Conservation (phyloP, 345 rosid genomes). For the Atalantia buxifolia region DNA sequence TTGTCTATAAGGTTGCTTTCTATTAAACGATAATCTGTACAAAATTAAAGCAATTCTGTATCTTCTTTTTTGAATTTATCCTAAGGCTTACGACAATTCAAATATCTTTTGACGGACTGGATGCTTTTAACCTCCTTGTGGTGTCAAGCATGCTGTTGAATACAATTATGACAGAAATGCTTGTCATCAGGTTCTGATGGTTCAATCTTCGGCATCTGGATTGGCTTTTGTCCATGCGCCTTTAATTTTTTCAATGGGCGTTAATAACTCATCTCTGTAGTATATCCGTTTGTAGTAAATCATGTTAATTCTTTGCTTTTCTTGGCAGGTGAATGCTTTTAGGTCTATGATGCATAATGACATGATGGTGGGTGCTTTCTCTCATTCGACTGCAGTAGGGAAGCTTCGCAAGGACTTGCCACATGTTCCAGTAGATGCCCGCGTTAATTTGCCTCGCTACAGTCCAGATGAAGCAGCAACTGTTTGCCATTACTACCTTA, state of each 20-base stretch:
- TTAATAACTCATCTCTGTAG: not conserved
- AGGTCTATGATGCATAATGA: conserved; percentile 89
- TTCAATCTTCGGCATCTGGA: not conserved
- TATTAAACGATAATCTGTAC: not conserved
- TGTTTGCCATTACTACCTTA: conserved; percentile 86
- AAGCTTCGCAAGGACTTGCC: conserved; percentile 87
- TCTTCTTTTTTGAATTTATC: not conserved
- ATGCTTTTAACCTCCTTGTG: not conserved
- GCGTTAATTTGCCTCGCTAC: conserved; percentile 65
- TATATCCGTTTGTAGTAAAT: not conserved
- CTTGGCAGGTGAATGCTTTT: conserved; percentile 77
- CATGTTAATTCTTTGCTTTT: conserved; percentile 15
- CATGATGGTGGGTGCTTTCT: conserved; percentile 97
- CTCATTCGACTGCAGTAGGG: conserved; percentile 94
- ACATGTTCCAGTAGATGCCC: conserved; percentile 84
- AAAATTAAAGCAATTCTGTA: not conserved
- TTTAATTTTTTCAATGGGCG: not conserved
- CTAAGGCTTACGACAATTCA: not conserved
- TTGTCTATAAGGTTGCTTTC: not conserved
- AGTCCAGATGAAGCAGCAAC: conserved; percentile 76
- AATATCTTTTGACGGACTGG: not conserved
- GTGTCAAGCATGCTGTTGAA: not conserved
- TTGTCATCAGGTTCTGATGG: not conserved
- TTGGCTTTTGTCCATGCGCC: not conserved
- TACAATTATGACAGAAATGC: not conserved